Base-by-base conservation (phyloP, 2,329 filamentous ascomycete species). In the Boeremia exigua region DNA sequence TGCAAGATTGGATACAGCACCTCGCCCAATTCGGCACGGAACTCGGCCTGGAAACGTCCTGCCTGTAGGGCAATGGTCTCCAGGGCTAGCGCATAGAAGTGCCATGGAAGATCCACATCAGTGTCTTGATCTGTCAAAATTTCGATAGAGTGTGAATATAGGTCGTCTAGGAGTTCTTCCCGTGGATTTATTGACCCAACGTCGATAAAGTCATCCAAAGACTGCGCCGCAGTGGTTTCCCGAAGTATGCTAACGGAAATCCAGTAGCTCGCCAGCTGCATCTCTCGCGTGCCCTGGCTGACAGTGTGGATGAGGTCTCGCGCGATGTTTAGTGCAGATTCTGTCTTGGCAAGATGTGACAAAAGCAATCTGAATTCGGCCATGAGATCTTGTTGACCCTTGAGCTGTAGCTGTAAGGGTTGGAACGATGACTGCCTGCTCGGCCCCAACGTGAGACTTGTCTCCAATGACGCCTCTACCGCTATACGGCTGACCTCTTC, bases 1-100 rank as follows among this genome's bases (percentile, higher is more conserved):
- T 95, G 91, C 0, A 96, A 84, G n/a, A 96, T 82, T 0, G 95
- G 93, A 72, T 96, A 99, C 11, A 99, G 79, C 0, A 92, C 87
- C 65, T 99, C 95, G 46, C 97, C 91, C 9, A 99, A 82, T 70
- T 98, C 94, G 2, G 87, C 84, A 3, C 90, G 86, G 73, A 97
- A 99, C 0, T 85, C 84, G 47, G 82, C 71, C 17, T 86, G 83
- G 33, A 89, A 80, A 15, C 85, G 85, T 25, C 84, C 81, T 2
- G 94, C 91, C 58, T 92, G 88, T 51, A 94, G 84, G 0, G 92
- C 88, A 6, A 93, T 81, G 2, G 89, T 84, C 72, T 98, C 94
- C 2, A 99, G 77, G 0, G 93, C 89, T 30, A 97, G 82, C 1
- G 91, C 90, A 71, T 89, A 85, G 17, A 92, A 75, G 29, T 88